These are phyloP conservation scores for Fonsecaea multimorphosa DNA, from an alignment of 2,329 filamentous ascomycete genomes.

Conservation along the genomic window DNA sequence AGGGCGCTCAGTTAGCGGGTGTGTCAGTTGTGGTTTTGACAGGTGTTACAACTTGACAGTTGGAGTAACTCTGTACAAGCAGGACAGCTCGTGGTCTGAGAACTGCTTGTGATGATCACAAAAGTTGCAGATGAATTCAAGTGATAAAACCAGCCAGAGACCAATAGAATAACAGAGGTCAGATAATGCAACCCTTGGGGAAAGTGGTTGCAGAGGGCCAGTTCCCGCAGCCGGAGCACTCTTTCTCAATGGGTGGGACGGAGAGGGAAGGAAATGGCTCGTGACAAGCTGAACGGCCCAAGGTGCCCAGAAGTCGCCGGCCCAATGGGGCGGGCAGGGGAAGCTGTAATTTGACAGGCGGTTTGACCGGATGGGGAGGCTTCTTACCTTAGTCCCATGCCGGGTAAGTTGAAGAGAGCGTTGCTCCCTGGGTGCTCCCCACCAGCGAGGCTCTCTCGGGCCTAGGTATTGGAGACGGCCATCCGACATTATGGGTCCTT, in stretches of 20 bases:
- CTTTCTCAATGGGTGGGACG: background rate
- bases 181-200: slow-evolving; percentile 20
- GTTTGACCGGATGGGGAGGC: background rate
- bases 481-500: slow-evolving; percentile 10
- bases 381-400: background rate
- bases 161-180: slow-evolving; percentile 26
- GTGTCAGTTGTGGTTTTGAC: slow-evolving; percentile 1
- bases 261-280: background rate
- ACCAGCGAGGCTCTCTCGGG: background rate
- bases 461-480: background rate
- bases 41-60: background rate
- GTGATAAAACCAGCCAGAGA: slow-evolving; percentile 27
- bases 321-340: slow-evolving; percentile 7
- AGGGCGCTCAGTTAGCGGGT: slow-evolving; percentile 5
- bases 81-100: slow-evolving; percentile 9
- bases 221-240: slow-evolving; percentile 1
- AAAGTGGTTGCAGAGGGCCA: slow-evolving; percentile 30
- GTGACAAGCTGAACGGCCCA: slow-evolving; percentile 1
- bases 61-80: background rate
- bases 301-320: no score
- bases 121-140: slow-evolving; percentile 25
- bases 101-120: slow-evolving; percentile 34
- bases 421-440: background rate
- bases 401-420: background rate
- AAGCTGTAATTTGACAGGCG: slow-evolving; percentile 25